Conservation (phyloP, 192 early-diverging fungal genomes). For the Umbelopsis ramanniana region DNA sequence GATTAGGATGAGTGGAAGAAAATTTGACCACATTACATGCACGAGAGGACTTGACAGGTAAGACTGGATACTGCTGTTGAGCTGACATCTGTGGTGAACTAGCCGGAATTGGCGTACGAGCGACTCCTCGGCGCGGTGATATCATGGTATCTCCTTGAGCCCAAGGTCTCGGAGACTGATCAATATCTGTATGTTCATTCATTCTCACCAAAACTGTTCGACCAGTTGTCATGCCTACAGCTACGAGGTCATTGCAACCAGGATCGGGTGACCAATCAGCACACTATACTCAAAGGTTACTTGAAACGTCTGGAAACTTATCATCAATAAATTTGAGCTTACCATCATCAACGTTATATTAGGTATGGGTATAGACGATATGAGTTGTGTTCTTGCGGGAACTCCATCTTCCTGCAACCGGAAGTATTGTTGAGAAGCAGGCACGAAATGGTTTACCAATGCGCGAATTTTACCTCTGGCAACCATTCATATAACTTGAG, state of each 20-base stretch:
- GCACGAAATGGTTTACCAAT: neutral
- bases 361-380: constrained; percentile 30
- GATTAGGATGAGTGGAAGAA: constrained; percentile 59
- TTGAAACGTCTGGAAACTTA: neutral
- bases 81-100: constrained; percentile 21
- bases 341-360: constrained; percentile 42
- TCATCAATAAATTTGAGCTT: neutral
- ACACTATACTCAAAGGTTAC: constrained; percentile 45
- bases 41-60: constrained; percentile 57
- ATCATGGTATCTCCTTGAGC: neutral
- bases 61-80: constrained; percentile 40
- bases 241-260: constrained; percentile 58
- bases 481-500: constrained; percentile 61
- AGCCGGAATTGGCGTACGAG: neutral
- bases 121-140: neutral
- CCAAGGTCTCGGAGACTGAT: constrained; percentile 21
- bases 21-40: constrained; percentile 78
- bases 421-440: neutral
- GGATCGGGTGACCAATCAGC: constrained; percentile 71
- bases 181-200: constrained; percentile 33
- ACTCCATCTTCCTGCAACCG: constrained; percentile 23
- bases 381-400: constrained; percentile 23
- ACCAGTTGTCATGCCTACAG: constrained; percentile 63
- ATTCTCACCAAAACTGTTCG: constrained; percentile 57
- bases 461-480: constrained; percentile 43